A percentile compares a stretch with the other conserved stretches of the same genome.
Evolutionary conservation across 2,329 filamentous ascomycete genomes (phyloP).

Genomic region (Colletotrichum australisinense): DNA sequence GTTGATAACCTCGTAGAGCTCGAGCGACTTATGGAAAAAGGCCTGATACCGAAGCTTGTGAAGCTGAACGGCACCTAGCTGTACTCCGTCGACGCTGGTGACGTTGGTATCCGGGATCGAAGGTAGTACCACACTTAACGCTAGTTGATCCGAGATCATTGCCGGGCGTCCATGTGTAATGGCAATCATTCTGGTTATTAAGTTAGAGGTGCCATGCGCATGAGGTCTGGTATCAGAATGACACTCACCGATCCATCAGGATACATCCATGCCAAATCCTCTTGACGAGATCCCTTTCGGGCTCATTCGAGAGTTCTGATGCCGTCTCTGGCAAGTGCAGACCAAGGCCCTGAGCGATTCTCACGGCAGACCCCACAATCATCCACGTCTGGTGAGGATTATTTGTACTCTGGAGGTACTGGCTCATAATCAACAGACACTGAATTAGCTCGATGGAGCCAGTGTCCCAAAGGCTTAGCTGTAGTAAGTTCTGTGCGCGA

Average conservation of each 20-base stretch:
- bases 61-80: not conserved
- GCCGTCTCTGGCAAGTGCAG: constrained; percentile 55
- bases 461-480: constrained; percentile 54
- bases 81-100: not conserved
- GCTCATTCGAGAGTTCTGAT: constrained; percentile 4
- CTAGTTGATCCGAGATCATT: constrained; percentile 45
- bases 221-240: too few species aligned
- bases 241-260: constrained; percentile 50
- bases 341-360: constrained; percentile 59
- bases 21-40: constrained; percentile 49
- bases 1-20: constrained; percentile 52
- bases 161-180: constrained; percentile 49
- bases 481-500: constrained; percentile 54
- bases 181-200: constrained; percentile 45
- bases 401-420: constrained; percentile 61
- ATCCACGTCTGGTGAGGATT: constrained; percentile 62
- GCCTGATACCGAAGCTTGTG: constrained; percentile 31
- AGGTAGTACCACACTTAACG: constrained; percentile 44
- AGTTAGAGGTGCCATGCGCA: not conserved
- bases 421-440: constrained; percentile 58
- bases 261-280: constrained; percentile 52
- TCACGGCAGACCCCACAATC: constrained; percentile 56
- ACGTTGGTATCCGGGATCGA: constrained; percentile 13
- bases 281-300: constrained; percentile 42
- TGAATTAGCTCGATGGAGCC: constrained; percentile 58